Base-by-base conservation (phyloP, 257 asterid genomes). In the Solanum gandarillasii region DNA sequence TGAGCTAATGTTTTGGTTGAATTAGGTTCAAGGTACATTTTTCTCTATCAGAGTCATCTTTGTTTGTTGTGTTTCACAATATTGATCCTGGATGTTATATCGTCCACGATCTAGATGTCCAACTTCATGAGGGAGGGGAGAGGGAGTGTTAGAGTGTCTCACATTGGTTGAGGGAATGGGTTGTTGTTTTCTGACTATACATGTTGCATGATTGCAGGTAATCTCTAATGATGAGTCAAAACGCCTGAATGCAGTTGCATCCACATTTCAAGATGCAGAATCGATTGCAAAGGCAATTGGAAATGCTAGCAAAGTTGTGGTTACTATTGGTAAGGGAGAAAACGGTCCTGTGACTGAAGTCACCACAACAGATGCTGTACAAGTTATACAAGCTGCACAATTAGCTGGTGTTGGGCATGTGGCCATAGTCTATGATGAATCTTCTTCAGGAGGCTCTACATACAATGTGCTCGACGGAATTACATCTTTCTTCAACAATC, bases 261-360 rank as follows among this genome's bases (percentile, higher is more conserved):
- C 99, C 58, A 87, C 88, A 75, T 97, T 95, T 87, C 89, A 91
- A 27, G 95, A 94, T 86, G 91, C 95, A 52, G 98, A 95, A 87
- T 90, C 98, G 14, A 94, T 97, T 11, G 99, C 99, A 6, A 95
- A 93, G 86, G 98, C 98, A 21, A 95, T 97, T 6, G 99, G 99
- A 71, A 97, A 92, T 48, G 98, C 99, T 48, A 91, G 96, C 94
- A 97, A 97, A 93, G 98, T 97, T 7, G 99, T 97, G 4, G 96
- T 97, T 58, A 95, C 98, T 13, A 91, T 97, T 43, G 96, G 98
- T 41, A 91, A 92, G 5, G 88, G 84, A 10, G 99, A 97, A 93
- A 89, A 95, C n/a, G 98, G 98, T 36, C 95, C 96, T 1, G 88
- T 87, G 18, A 74, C 91, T 21, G 93, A 90, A 91, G 98, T 95